Conservation (phyloP, 768 basidiomycete genomes). For the Pleurotus djamor region DNA sequence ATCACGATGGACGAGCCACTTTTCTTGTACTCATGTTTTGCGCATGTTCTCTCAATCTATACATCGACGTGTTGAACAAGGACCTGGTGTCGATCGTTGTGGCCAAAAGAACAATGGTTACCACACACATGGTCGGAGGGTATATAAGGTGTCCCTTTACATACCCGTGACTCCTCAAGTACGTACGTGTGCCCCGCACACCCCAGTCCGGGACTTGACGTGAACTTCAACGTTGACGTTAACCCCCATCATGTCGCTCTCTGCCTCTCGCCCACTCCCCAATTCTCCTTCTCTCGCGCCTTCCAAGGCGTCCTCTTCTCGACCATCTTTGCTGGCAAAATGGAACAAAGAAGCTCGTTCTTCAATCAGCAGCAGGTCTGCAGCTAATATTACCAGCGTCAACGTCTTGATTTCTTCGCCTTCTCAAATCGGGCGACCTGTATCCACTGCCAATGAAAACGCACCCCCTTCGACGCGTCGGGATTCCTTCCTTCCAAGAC, state of each 20-base stretch:
- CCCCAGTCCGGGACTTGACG: too few species aligned
- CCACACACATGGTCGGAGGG: too few species aligned
- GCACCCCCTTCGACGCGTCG: background rate
- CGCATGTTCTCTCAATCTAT: too few species aligned
- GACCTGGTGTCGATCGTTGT: too few species aligned
- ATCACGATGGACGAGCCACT: too few species aligned
- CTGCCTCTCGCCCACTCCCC: background rate
- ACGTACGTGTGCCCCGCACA: too few species aligned
- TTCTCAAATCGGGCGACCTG: background rate
- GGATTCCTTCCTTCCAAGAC: background rate
- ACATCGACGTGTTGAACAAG: too few species aligned
- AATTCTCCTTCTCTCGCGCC: background rate
- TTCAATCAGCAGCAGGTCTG: constrained; percentile 6
- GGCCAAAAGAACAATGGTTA: too few species aligned
- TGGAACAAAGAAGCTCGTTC: constrained; percentile 1
- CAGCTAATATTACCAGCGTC: background rate
- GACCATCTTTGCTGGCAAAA: constrained; percentile 5
- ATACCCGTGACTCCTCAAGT: too few species aligned
- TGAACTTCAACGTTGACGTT: too few species aligned
- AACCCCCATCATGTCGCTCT: background rate
- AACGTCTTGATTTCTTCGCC: background rate
- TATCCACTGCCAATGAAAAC: background rate
- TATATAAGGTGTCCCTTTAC: too few species aligned
- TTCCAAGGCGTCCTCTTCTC: background rate
- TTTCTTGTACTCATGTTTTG: too few species aligned